phyloP scores from a whole-genome alignment of 768 basidiomycete species.

The Suillus bovinus region DNA sequence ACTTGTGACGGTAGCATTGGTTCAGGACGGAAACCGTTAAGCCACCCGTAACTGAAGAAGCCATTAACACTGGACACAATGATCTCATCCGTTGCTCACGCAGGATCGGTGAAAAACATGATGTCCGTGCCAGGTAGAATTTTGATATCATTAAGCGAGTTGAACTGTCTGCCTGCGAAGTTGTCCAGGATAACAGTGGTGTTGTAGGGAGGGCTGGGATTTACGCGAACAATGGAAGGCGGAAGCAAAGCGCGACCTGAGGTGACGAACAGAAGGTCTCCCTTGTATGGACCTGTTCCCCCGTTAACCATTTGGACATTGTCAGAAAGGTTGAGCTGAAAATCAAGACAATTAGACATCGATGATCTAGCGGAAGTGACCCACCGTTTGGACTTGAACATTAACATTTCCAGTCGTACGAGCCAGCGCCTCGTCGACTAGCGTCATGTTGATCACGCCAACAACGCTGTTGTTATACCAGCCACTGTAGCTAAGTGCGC shows the following conservation, averaged over 20 bases:
- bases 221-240: conserved; percentile 63
- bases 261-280: conserved; percentile 58
- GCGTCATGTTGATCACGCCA: conserved; percentile 59
- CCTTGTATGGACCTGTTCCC: conserved; percentile 62
- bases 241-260: conserved; percentile 66
- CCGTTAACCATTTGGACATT: conserved; percentile 71
- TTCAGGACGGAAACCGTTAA: conserved; percentile 64
- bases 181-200: conserved; percentile 74
- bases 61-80: too few species aligned
- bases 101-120: conserved; percentile 74
- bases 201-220: conserved; percentile 64
- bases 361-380: conserved; percentile 9
- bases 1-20: conserved; percentile 74
- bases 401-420: conserved; percentile 40
- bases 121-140: conserved; percentile 65
- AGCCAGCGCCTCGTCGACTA: conserved; percentile 49
- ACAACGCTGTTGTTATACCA: conserved; percentile 64
- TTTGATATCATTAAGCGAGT: conserved; percentile 79
- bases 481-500: conserved; percentile 61
- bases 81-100: conserved; percentile 37
- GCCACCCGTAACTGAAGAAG: conserved; percentile 55
- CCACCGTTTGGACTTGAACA: conserved; percentile 46
- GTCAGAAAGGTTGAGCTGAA: conserved; percentile 57
- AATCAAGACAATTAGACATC: conserved; percentile 15
- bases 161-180: conserved; percentile 79